Conservation (phyloP, 495 filamentous ascomycete genomes). For the Friedmanniomyces simplex region DNA sequence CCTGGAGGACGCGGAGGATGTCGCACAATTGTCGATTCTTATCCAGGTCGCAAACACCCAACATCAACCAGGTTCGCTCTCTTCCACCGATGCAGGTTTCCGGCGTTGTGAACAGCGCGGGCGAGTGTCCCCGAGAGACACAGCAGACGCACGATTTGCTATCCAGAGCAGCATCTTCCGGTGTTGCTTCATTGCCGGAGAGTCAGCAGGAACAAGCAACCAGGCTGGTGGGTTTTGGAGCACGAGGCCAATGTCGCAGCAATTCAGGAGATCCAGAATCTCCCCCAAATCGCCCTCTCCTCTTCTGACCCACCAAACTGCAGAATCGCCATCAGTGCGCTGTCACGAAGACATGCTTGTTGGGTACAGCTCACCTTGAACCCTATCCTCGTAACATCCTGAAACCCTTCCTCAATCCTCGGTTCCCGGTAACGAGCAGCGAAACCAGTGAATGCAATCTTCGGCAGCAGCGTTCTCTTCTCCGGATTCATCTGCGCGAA, state of each 20-base stretch:
- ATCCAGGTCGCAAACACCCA: background rate
- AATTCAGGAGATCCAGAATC: constrained; percentile 22
- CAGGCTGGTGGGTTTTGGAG: background rate
- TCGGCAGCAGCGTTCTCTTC: constrained; percentile 59
- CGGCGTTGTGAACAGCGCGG: background rate
- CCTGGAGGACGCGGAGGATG: background rate
- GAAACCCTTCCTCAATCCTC: constrained; percentile 66
- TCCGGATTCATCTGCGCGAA: constrained; percentile 65
- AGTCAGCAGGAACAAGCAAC: background rate
- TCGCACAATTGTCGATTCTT: background rate
- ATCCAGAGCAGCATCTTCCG: background rate
- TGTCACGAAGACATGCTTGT: background rate
- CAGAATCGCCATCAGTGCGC: background rate
- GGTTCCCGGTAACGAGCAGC: constrained; percentile 60
- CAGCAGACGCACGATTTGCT: background rate
- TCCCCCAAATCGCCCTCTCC: constrained; percentile 18
- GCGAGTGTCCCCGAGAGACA: background rate
- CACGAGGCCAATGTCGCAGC: background rate
- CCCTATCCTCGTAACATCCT: constrained; percentile 59
- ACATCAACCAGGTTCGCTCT: background rate
- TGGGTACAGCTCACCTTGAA: constrained; percentile 56
- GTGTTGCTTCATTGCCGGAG: background rate
- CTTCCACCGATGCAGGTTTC: background rate
- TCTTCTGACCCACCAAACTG: constrained; percentile 21
- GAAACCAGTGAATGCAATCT: constrained; percentile 69